Percentiles rank a stretch among this genome's conserved stretches.
These are phyloP conservation scores for Aaosphaeria pasadenensis DNA, from an alignment of 2,329 filamentous ascomycete species.

Conservation along the genomic window DNA sequence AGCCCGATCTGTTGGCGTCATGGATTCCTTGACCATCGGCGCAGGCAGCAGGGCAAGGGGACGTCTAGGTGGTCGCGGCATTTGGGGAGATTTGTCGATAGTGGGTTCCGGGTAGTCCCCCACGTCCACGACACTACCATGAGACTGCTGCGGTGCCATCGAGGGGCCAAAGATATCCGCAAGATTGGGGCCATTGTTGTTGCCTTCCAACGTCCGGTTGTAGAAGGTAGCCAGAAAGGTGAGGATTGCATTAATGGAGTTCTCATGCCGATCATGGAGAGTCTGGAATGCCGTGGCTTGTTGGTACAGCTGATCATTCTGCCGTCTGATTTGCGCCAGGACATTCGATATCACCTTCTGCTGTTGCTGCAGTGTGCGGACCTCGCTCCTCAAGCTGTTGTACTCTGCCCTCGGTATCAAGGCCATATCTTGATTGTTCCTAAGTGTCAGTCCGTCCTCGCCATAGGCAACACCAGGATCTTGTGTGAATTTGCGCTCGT, in stretches of 20 bases:
- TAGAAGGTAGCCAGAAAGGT: conserved; percentile 97
- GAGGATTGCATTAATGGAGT: conserved; percentile 97
- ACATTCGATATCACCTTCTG: conserved; percentile 82
- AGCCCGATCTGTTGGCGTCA: conserved; percentile 23
- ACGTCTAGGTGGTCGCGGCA: conserved; percentile 33
- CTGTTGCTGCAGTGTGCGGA: conserved; percentile 78
- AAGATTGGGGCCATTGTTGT: conserved; percentile 70
- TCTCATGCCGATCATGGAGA: conserved; percentile 94
- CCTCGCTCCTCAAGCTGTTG: conserved; percentile 71
- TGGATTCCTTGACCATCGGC: conserved; percentile 24
- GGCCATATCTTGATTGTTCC: conserved; percentile 44
- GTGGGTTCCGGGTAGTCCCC: conserved; percentile 50
- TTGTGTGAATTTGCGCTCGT: conserved; percentile 50
- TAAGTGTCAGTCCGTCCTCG: conserved; percentile 38
- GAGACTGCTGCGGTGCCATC: conserved; percentile 57
- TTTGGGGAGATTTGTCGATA: conserved; percentile 28
- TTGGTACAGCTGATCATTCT: conserved; percentile 83
- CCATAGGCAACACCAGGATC: conserved; percentile 40
- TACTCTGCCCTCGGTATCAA: conserved; percentile 70
- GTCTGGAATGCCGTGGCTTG: conserved; percentile 87
- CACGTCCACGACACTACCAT: conserved; percentile 62
- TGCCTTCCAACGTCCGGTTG: conserved; percentile 85
- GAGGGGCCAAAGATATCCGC: conserved; percentile 79
- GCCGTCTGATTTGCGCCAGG: conserved; percentile 74
- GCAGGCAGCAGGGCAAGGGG: conserved; percentile 38